Base-by-base conservation (phyloP, 768 basidiomycete genomes). In the Leccinum imitatum region DNA sequence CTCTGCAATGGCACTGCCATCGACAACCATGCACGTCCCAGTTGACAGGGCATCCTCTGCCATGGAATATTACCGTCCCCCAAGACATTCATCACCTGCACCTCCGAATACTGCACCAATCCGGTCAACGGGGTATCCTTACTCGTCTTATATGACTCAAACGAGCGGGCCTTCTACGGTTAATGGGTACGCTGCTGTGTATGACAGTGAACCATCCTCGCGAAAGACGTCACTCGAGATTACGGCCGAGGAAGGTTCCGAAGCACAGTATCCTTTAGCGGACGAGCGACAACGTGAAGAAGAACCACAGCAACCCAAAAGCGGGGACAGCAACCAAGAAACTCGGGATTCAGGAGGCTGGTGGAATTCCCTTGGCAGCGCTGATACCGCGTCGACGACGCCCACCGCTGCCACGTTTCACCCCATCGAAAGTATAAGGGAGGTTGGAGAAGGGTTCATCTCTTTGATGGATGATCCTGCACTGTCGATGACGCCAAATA, bases 1-100 rank as follows among this genome's bases (percentile, higher is more conserved):
- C 4, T 93, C 91, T 30, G 87, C 89, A 1, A 83, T 88, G 80
- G 83, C 85, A 11, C 61, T 78, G 21, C 80, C 84, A 19, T 72
- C 82, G 15, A 68, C 78, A n/a, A 72, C 79, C 3, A 77, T 79
- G 64, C 79, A 81, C 37, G 64, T 76, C 31, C 84, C 79, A 4
- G 83, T 89, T 56, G 89, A 91, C 69, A 80, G 90, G 50, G 83
- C 90, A 0, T 84, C 88, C 6, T 92, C 92, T 41, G 90, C 90
- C 3, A 84, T 90, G 81, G 92, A 91, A 55, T 83, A 90, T 67
- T 71, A 80, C 57, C 83, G 87, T 27, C 75, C 80, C 51, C 59
- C 58, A 46, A 81, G 82, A 41, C 82, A 79, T 52, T 71, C 78
- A 19, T 81, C 86, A 15, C 84, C 85, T n/a, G 76, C 71, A 25